phyloP scores from a whole-genome alignment of 2,329 filamentous ascomycete species.

The Phaeosphaeriaceae sp. region DNA sequence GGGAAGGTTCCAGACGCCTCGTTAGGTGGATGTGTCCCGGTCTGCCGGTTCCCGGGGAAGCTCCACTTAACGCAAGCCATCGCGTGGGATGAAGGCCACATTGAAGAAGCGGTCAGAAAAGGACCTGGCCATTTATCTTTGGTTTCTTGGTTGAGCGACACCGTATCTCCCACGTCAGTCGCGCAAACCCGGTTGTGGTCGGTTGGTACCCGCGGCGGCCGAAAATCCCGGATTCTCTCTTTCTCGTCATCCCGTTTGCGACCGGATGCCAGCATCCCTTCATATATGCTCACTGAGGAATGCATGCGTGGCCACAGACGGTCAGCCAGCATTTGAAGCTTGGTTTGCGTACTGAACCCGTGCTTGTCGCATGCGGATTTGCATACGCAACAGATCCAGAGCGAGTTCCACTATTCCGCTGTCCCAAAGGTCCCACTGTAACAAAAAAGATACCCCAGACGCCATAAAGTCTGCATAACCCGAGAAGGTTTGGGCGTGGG shows the following conservation, averaged over 20 bases:
- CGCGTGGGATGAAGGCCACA: conserved; percentile 31
- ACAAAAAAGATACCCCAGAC: conserved; percentile 24
- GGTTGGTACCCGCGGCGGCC: conserved; percentile 12
- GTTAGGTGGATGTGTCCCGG: conserved; percentile 22
- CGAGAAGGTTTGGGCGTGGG: conserved; percentile 37
- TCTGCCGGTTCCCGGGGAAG: conserved; percentile 30
- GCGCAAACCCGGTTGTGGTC: too few species aligned
- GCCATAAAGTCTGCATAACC: conserved; percentile 17
- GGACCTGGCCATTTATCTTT: conserved; percentile 16
- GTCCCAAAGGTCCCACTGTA: too few species aligned
- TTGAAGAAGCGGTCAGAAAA: conserved; percentile 34
- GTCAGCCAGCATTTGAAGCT: conserved; percentile 5
- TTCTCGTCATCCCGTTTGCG: conserved; percentile 16
- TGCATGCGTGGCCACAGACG: conserved; percentile 17
- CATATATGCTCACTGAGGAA: conserved; percentile 12
- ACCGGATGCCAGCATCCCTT: conserved; percentile 1
- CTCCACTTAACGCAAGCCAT: conserved; percentile 28
- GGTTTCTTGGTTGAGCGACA: conserved; percentile 16
- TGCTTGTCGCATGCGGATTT: conserved; percentile 17
- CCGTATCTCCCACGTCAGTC: conserved; percentile 17
- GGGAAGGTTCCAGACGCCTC: conserved; percentile 25
- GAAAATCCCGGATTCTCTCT: conserved; percentile 17
- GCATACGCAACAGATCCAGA: conserved; percentile 3
- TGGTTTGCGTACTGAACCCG: neutral
- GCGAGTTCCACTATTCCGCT: too few species aligned